Conservation (phyloP, 768 basidiomycete genomes). For the Phlebiopsis flavidoalba region DNA sequence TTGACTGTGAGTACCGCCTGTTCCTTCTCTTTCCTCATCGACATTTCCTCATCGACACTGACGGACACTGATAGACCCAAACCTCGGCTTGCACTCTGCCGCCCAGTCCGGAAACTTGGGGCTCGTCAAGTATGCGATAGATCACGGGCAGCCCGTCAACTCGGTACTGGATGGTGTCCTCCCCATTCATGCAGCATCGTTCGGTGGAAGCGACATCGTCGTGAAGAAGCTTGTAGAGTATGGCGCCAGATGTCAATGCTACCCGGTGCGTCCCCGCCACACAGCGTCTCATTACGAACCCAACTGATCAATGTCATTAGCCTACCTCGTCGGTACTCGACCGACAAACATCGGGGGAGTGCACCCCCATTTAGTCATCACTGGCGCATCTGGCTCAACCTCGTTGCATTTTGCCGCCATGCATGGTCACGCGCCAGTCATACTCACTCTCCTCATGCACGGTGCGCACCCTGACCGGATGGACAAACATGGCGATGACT, state of each 20-base stretch:
- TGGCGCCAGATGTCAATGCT: conserved; percentile 98
- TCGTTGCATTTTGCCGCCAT: conserved; percentile 97
- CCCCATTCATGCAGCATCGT: conserved; percentile 93
- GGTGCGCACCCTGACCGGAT: conserved; percentile 77
- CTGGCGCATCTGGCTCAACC: conserved; percentile 84
- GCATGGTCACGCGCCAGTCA: conserved; percentile 80
- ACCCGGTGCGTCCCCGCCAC: conserved; percentile 54
- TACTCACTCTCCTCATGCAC: conserved; percentile 73
- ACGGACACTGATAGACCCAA: conserved; percentile 47
- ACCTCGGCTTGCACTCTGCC: conserved; percentile 72
- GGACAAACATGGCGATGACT: conserved; percentile 90
- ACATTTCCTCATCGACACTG: not conserved
- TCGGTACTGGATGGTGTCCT: conserved; percentile 93
- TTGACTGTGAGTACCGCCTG: conserved; percentile 38
- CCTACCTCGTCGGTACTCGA: conserved; percentile 69
- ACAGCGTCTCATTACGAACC: not conserved
- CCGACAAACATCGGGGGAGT: conserved; percentile 57
- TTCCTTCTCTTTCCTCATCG: not conserved
- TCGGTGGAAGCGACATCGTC: conserved; percentile 84
- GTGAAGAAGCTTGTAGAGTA: conserved; percentile 85
- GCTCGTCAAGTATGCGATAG: conserved; percentile 87
- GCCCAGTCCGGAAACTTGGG: conserved; percentile 86
- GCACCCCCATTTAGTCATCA: conserved; percentile 44
- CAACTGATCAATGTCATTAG: conserved; percentile 30
- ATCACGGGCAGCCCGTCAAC: conserved; percentile 94